Evolutionary conservation across 2,329 filamentous ascomycete species (phyloP).

Genomic region (Apiospora pterosperma): DNA sequence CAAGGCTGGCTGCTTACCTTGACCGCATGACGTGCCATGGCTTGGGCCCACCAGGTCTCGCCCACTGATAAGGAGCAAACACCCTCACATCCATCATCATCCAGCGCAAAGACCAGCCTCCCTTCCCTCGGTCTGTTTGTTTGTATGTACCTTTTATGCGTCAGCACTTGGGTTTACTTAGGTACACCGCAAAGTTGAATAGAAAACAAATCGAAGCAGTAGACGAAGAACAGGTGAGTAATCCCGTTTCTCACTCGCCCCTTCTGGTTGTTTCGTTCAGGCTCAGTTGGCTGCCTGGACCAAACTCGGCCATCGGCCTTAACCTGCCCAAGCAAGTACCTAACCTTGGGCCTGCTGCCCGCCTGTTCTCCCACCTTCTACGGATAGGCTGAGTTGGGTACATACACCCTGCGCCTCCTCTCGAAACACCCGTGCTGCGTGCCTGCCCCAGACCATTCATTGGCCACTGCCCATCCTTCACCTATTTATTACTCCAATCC

Average conservation of each 20-base stretch:
- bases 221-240: not conserved
- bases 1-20: not conserved
- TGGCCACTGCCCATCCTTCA: slow-evolving; percentile 12
- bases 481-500: slow-evolving; percentile 16
- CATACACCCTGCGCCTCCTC: not conserved
- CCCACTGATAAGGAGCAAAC: not conserved
- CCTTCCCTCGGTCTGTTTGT: not conserved
- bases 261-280: not conserved
- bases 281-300: not conserved
- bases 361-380: not conserved
- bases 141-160: not conserved
- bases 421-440: slow-evolving; percentile 19
- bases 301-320: not conserved
- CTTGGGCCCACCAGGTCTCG: not conserved
- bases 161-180: not conserved
- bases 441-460: slow-evolving; percentile 12
- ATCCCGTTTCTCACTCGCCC: not conserved
- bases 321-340: not conserved
- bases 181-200: not conserved
- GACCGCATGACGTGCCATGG: slow-evolving; percentile 1
- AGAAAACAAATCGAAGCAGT: not conserved
- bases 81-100: not conserved
- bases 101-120: not conserved
- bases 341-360: slow-evolving; percentile 17
- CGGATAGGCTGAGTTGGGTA: not conserved